phyloP scores from a whole-genome alignment of 1,284 basidiomycete genomes.

The Grifola frondosa region DNA sequence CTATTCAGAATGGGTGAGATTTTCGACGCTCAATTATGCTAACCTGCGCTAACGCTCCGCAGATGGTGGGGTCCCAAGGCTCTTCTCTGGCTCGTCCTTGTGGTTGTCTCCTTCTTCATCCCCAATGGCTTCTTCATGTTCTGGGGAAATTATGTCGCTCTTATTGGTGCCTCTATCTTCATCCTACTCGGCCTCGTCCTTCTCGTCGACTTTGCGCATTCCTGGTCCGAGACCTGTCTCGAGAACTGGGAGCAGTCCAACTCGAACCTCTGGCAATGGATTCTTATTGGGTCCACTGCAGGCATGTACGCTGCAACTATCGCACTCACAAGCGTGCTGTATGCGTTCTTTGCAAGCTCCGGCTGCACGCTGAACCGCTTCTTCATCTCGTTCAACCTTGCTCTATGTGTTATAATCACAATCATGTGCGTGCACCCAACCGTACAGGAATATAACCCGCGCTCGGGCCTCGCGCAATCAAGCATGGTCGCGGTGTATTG shows the following conservation, averaged over 20 bases:
- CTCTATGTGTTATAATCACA: slow-evolving; percentile 80
- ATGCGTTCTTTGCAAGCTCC: slow-evolving; percentile 87
- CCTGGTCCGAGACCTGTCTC: slow-evolving; percentile 96
- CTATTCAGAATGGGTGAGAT: slow-evolving; percentile 94
- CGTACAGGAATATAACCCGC: slow-evolving; percentile 92
- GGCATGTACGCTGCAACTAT: slow-evolving; percentile 85
- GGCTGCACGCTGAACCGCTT: slow-evolving; percentile 91
- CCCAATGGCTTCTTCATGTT: slow-evolving; percentile 95
- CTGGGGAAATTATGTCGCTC: slow-evolving; percentile 92
- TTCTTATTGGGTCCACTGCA: slow-evolving; percentile 92
- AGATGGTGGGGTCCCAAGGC: slow-evolving; percentile 99
- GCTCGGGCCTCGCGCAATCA: slow-evolving; percentile 93
- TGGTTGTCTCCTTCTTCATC: slow-evolving; percentile 86
- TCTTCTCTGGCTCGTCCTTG: slow-evolving; percentile 78
- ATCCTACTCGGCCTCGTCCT: slow-evolving; percentile 96
- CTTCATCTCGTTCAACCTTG: slow-evolving; percentile 94
- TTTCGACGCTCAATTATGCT: not conserved
- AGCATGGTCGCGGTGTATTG: slow-evolving; percentile 97
- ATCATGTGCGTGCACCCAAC: slow-evolving; percentile 82
- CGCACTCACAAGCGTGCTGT: slow-evolving; percentile 84
- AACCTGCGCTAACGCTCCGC: slow-evolving; percentile 5
- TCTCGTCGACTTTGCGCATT: slow-evolving; percentile 97
- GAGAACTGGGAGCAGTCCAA: slow-evolving; percentile 91
- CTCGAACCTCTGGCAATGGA: slow-evolving; percentile 95
- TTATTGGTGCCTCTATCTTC: slow-evolving; percentile 91